Base-by-base conservation (phyloP, 495 filamentous ascomycete species). In the Penicillium antarcticum region DNA sequence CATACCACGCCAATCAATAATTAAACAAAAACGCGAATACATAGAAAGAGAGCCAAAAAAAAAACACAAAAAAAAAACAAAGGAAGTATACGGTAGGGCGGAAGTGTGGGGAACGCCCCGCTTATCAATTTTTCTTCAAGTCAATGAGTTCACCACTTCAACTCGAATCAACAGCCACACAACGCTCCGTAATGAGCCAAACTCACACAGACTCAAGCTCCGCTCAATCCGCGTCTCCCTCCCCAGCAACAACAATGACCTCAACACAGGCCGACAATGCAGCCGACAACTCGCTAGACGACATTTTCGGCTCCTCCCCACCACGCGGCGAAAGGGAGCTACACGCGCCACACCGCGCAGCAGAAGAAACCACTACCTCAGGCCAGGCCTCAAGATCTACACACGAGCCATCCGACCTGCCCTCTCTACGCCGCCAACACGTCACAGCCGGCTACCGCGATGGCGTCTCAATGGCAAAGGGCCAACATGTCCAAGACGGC, bases 381-480 rank as follows among this genome's bases (percentile, higher is more conserved):
- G 39, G 38, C 18, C 4, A 21, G 35, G 9, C 33, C 16, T 1
- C 47, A n/a, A 12, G 21, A 11, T 1, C 49, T 5, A 24, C 53
- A 12, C 17, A 51, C 45, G 79, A 85, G 48, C 77, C 73, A 16
- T 87, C 85, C 36, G 89, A 94, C 57, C 77, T 91, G 42, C 86
- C 87, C n/a, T 80, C 85, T 44, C 80, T 95, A 12, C 83, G 82
- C 52, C 73, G 79, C 36, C 82, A 82, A 52, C 92, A 97, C 67
- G 77, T 80, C 31, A 96, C 85, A 7, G 83, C 87, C n/a, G 92
- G 94, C 42, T 97, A 97, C 70, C 85, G 92, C 51, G 89, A 92
- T 53, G 92, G 94, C 50, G 82, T 97, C 53, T 74, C 87, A 3
- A 59, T 63, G 3, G 86, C 85, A 16, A 97, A 96, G 66, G 70